A percentile compares a stretch with the other conserved stretches of the same genome.
These are phyloP conservation scores for Phytophthora kernoviae DNA, from an alignment of 352 stramenopile genomes.

Conservation along the genomic window DNA sequence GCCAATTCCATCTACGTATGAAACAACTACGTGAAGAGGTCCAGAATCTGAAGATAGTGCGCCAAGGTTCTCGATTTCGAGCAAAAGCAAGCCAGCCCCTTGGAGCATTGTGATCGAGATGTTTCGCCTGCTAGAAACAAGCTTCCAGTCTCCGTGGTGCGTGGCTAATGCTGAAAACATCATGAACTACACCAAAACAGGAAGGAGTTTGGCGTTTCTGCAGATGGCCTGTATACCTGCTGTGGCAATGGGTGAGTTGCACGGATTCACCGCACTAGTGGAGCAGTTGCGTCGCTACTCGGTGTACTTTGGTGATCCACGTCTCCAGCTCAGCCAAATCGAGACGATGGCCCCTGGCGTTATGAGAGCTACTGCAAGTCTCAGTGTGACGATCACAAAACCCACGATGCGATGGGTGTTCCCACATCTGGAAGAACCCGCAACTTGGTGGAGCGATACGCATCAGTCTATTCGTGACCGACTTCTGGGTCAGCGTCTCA, in stretches of 20 bases:
- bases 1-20: too few species aligned
- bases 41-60: constrained; percentile 9
- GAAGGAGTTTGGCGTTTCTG: constrained; percentile 4
- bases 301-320: constrained; percentile 17
- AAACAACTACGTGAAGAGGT: constrained; percentile 22
- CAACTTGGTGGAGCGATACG: constrained; percentile 1
- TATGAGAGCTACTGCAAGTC: constrained; percentile 6
- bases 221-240: constrained; percentile 13
- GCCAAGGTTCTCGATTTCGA: constrained; percentile 5
- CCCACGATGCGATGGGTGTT: constrained; percentile 14
- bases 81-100: constrained; percentile 14
- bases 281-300: constrained; percentile 28
- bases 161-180: constrained; percentile 13
- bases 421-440: constrained; percentile 6
- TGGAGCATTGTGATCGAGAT: constrained; percentile 24
- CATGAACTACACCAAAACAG: constrained; percentile 12
- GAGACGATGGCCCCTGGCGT: constrained; percentile 8
- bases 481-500: constrained; percentile 11
- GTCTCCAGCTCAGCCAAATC: constrained; percentile 14
- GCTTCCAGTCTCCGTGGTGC: constrained; percentile 18
- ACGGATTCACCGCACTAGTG: constrained; percentile 16
- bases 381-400: constrained; percentile 18
- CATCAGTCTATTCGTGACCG: constrained; percentile 1
- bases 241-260: constrained; percentile 15
- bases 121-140: constrained; percentile 17